Evolutionary conservation across 805 yeast genomes (phyloP).

Genomic region (Crinitomyces ghanaensis): DNA sequence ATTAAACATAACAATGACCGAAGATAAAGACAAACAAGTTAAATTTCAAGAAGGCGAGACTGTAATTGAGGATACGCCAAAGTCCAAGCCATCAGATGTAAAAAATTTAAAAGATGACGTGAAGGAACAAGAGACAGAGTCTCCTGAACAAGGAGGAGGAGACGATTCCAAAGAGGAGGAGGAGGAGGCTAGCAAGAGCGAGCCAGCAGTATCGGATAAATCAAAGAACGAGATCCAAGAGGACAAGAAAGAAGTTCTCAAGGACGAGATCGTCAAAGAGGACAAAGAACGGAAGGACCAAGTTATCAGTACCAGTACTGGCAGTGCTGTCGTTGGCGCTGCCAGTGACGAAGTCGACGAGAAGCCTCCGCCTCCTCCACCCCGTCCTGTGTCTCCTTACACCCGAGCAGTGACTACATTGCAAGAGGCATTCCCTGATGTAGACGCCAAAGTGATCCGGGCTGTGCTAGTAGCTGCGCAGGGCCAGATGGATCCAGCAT

Average conservation of each 20-base stretch:
- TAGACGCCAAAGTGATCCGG: conserved; percentile 58
- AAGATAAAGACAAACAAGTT: too few relatives aligned
- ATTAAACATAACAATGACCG: too few relatives aligned
- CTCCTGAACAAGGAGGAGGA: too few relatives aligned
- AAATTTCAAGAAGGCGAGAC: too few relatives aligned
- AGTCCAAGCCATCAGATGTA: not conserved
- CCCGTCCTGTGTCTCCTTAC: conserved; percentile 53
- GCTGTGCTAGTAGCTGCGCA: conserved; percentile 79
- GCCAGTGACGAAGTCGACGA: conserved; percentile 10
- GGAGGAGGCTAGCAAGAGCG: not conserved
- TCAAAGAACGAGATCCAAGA: conserved; percentile 5
- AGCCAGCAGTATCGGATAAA: conserved; percentile 5
- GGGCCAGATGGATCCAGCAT: conserved; percentile 74
- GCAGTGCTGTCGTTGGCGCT: conserved; percentile 2
- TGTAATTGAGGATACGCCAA: too few relatives aligned
- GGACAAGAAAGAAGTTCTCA: conserved; percentile 5
- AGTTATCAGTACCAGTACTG: conserved; percentile 3
- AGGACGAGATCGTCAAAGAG: not conserved
- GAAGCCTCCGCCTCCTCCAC: conserved; percentile 35
- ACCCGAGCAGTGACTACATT: conserved; percentile 46
- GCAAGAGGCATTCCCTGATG: conserved; percentile 74
- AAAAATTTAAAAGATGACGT: conserved; percentile 2
- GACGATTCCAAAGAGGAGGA: conserved; percentile 6
- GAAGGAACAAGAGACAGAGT: not conserved
- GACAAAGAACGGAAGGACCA: conserved; percentile 2